A percentile compares a stretch with the other conserved stretches of the same genome.
phyloP scores from a whole-genome alignment of 2,329 filamentous ascomycete genomes.

The Pseudocercospora pini-densiflorae region DNA sequence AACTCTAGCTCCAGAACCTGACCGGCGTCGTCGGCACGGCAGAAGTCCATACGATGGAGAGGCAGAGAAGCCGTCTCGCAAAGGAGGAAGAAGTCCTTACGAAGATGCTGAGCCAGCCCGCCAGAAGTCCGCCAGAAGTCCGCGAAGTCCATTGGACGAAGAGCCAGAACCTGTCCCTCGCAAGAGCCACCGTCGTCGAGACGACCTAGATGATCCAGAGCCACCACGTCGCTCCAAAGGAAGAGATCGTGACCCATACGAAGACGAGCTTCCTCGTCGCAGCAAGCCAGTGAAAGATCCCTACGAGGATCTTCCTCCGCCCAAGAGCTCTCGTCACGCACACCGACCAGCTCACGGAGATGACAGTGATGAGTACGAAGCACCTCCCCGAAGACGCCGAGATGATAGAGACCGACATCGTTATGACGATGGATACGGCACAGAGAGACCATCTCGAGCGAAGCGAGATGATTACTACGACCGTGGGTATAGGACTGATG shows the following conservation, averaged over 20 bases:
- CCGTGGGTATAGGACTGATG: slow-evolving; percentile 37
- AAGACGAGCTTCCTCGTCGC: slow-evolving; percentile 22
- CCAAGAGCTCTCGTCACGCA: slow-evolving; percentile 16
- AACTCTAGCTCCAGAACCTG: slow-evolving; percentile 1
- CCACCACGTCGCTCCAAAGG: slow-evolving; percentile 19
- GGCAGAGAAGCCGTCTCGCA: background rate
- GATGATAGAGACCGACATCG: slow-evolving; percentile 24
- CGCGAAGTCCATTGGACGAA: slow-evolving; percentile 3
- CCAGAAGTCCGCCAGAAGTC: background rate
- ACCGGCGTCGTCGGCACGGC: slow-evolving; percentile 17
- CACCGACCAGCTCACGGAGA: slow-evolving; percentile 21
- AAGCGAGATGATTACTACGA: slow-evolving; percentile 33
- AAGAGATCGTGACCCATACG: slow-evolving; percentile 17
- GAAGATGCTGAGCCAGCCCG: slow-evolving; percentile 11
- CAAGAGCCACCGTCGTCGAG: slow-evolving; percentile 18
- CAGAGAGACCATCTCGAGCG: slow-evolving; percentile 33
- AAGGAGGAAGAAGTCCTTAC: slow-evolving; percentile 7
- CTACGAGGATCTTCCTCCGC: slow-evolving; percentile 26
- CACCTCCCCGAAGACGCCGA: slow-evolving; percentile 21
- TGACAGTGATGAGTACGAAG: slow-evolving; percentile 29
- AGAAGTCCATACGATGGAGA: slow-evolving; percentile 23
- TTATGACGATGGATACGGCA: slow-evolving; percentile 37
- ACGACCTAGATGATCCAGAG: slow-evolving; percentile 19
- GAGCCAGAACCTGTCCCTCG: slow-evolving; percentile 7
- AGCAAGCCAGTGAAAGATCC: slow-evolving; percentile 24